These are phyloP conservation scores for Debaryomyces sp. DNA, from an alignment of 1,139 yeast species.

Conservation along the genomic window DNA sequence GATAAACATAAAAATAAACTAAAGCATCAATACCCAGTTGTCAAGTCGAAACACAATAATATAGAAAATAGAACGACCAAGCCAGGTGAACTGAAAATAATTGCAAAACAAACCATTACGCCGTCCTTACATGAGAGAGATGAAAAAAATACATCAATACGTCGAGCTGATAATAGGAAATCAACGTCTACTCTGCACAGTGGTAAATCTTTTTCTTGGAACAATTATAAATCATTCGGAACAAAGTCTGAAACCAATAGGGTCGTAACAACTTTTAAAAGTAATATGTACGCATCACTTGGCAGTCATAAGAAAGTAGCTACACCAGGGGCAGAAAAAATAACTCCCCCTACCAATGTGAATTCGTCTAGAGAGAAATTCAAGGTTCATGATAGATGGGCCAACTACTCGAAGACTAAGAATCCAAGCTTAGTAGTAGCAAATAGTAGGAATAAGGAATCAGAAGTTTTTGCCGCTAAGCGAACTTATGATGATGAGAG, in stretches of 20 bases:
- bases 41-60: not conserved
- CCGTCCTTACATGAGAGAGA: not conserved
- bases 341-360: not conserved
- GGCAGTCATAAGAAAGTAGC: not conserved
- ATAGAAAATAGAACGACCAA: not conserved
- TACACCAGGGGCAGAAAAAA: not conserved
- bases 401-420: constrained; percentile 1
- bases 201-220: not conserved
- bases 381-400: constrained; percentile 6
- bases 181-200: not conserved
- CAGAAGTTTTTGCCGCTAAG: not conserved
- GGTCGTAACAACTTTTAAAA: constrained; percentile 7
- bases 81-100: not conserved
- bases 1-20: not conserved
- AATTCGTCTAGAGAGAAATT: not conserved
- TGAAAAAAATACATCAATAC: not conserved
- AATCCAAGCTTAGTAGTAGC: not conserved
- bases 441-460: not conserved
- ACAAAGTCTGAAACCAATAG: not conserved
- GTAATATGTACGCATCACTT: constrained; percentile 6
- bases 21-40: not conserved
- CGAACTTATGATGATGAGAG: not conserved
- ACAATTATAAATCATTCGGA: not conserved
- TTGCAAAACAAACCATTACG: not conserved
- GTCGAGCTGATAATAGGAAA: not conserved